Conservation (phyloP, 345 rosid species). For the Acer negundo region DNA sequence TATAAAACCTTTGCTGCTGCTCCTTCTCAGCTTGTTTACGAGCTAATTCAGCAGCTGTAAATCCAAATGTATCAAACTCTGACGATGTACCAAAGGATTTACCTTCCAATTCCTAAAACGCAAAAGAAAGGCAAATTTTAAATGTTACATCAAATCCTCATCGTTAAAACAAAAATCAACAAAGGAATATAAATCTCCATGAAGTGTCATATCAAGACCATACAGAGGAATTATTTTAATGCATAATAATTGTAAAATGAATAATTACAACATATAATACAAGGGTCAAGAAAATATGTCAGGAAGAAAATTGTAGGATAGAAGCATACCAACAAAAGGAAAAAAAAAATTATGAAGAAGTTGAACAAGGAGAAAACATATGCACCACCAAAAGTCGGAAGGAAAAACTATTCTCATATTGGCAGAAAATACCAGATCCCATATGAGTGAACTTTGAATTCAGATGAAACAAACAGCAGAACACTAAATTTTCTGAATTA, state of each 20-base stretch:
- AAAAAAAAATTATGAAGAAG: no score
- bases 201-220: not conserved
- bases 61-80: constrained; percentile 97
- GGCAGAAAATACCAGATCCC: not conserved
- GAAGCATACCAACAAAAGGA: no score
- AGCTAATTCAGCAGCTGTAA: constrained; percentile 84
- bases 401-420: not conserved
- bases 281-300: not conserved
- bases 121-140: constrained; percentile 19
- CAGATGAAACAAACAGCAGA: not conserved
- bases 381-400: not conserved
- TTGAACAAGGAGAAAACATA: not conserved
- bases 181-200: not conserved
- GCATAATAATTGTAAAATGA: not conserved
- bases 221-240: not conserved
- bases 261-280: not conserved
- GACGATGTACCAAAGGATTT: constrained; percentile 65
- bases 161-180: not conserved
- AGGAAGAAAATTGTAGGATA: not conserved
- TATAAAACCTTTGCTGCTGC: constrained; percentile 68
- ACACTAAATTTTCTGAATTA: not conserved
- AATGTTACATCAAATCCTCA: not conserved
- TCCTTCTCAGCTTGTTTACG: constrained; percentile 91
- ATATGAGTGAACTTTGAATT: not conserved
- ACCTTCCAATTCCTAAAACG: constrained; percentile 79